Conservation (phyloP, 1,139 yeast genomes). For the Nematodospora anomalae region DNA sequence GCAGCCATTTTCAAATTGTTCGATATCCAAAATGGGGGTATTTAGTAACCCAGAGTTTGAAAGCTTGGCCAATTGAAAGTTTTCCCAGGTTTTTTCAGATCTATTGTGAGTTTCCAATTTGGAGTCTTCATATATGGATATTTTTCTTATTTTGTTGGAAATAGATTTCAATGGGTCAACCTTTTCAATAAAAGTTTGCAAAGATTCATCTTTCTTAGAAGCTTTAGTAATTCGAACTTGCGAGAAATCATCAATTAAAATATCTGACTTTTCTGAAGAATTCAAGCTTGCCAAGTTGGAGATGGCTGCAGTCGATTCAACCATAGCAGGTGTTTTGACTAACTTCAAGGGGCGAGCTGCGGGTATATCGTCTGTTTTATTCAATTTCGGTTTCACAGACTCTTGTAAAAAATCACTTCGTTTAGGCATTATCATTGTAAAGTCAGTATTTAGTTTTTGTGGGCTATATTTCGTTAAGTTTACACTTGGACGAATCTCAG, state of each 20-base stretch:
- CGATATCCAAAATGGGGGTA: constrained; percentile 5
- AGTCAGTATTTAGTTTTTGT: constrained; percentile 30
- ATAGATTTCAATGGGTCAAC: constrained; percentile 43
- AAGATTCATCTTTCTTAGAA: constrained; percentile 15
- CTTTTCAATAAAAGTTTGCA: constrained; percentile 39
- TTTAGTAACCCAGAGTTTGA: constrained; percentile 8
- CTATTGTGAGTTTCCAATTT: constrained; percentile 26
- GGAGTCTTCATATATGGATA: constrained; percentile 40
- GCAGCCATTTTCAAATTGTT: constrained; percentile 13
- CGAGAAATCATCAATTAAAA: constrained; percentile 37
- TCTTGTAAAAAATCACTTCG: constrained; percentile 3
- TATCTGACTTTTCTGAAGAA: constrained; percentile 8
- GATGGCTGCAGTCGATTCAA: not conserved
- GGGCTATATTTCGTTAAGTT: constrained; percentile 26
- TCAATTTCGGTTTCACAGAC: not conserved
- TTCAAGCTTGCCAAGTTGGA: no score
- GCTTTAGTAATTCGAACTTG: constrained; percentile 31
- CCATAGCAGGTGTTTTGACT: not conserved
- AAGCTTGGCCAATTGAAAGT: constrained; percentile 35
- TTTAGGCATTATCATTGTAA: constrained; percentile 39
- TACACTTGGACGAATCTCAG: constrained; percentile 21
- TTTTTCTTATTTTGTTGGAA: constrained; percentile 35
- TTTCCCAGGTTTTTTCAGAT: constrained; percentile 38
- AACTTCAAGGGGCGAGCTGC: constrained; percentile 3
- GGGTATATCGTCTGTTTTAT: not conserved